Evolutionary conservation across 345 rosid genomes (phyloP), one percentile per base, ranked within the genome.

Genomic region (Salix exigua): DNA sequence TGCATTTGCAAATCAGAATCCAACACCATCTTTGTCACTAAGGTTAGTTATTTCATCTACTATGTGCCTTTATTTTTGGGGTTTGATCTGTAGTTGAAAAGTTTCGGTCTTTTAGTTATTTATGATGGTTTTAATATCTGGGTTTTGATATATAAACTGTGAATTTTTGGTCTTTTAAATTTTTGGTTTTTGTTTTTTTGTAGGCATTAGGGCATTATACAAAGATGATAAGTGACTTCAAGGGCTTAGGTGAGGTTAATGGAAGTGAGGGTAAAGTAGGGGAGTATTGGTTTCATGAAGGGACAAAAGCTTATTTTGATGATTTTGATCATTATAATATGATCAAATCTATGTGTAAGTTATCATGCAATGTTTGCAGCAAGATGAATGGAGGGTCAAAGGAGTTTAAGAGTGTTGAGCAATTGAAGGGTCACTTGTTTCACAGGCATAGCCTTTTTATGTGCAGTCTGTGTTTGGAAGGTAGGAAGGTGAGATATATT

Each of bases 151-250:
- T 17, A 1, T 6, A 18, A 25, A 23, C 37, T 67, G 30, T n/a
- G 30, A 58, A 11, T 12, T 25, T 58, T 11, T 17, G 31, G 50
- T 67, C 23, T 40, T 61, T 26, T 9, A 18, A 30, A 63, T 63
- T 63, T 13, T 67, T 66, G 64, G 19, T 25, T 44, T 4, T 69
- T 28, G 48, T 5, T 48, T 66, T 38, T 61, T 48, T 31, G 44
- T 23, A 80, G 83, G 83, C 83, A n/a, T 12, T 80, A 31, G 79
- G 83, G 46, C 73, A 80, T 55, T 80, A 71, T 33, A 80, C 83
- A 10, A 75, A 76, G 79, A 42, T 71, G 77, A 71, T 80, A 64
- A 72, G 60, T 44, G 83, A 75, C 73, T 80, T 80, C 55, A 60
- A 74, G 44, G 51, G 38, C 60, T 38, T 72, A 14, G 38, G 23